Base-by-base conservation (phyloP, 352 stramenopile species). In the Phytopythium oedochilum region DNA sequence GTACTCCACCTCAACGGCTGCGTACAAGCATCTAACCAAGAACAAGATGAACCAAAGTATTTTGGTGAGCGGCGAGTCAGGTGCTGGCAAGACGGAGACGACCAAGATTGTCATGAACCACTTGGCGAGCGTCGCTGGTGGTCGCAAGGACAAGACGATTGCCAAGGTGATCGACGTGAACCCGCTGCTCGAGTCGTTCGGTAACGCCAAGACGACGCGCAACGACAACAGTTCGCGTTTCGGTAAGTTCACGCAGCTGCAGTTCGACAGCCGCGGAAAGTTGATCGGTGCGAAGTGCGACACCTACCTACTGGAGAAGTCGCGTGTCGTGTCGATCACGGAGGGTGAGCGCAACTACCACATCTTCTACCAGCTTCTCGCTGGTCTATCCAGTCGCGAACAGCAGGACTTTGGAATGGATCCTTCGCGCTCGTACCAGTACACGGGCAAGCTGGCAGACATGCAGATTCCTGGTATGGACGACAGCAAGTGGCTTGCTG, bases 321-420 rank as follows among this genome's bases (percentile, higher is more conserved):
- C 89, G 10, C 88, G 96, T 42, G 96, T 99, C 35, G 92, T 97
- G 25, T 92, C 81, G 12, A 97, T 98, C 63, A 89, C 92, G 5
- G 87, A 97, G n/a, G 95, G 95, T 14, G 95, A 99, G 70, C 83
- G 96, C 25, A 98, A 98, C 61, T 99, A 98, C 71, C 96, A 99
- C 67, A 97, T 98, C 61, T 99, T 99, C 66, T 99, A 99, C 68
- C 94, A 99, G 71, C 79, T 95, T 51, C 67, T 95, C 17, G 61
- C 76, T 23, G 85, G 85, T 51, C 63, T 95, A 8, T 71, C 81
- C 12, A 64, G 61, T 14, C 51, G 57, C 4, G 78, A 90, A 57
- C 70, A 77, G 3, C 67, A 78, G 31, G 79, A 87, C 2, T 82
- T 84, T 48, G 68, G 83, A 17, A 67, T 95, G 3, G 77, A 95